These are phyloP conservation scores for Hypomyces perniciosus DNA, from an alignment of 2,329 filamentous ascomycete species.

Conservation along the genomic window DNA sequence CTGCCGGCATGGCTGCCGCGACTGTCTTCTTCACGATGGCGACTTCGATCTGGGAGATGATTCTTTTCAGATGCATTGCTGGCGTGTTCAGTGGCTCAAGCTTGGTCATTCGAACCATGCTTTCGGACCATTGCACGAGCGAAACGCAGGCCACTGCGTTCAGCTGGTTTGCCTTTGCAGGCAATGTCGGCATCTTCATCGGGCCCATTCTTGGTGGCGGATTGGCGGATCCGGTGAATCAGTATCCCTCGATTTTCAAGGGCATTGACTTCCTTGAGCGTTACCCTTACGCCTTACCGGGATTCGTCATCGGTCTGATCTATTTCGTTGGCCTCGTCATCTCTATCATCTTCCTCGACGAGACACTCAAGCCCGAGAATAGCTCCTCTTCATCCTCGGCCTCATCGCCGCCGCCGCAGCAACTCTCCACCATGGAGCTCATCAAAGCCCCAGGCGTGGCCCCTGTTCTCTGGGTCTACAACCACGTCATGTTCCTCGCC, in stretches of 20 bases:
- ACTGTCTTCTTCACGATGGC: conserved; percentile 65
- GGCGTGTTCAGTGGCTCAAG: conserved; percentile 70
- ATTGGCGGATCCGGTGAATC: conserved; percentile 59
- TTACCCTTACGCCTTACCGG: conserved; percentile 45
- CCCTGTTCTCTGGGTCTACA: conserved; percentile 60
- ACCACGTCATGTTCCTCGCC: conserved; percentile 61
- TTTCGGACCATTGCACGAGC: conserved; percentile 64
- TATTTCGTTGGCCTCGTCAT: conserved; percentile 29
- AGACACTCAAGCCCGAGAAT: conserved; percentile 41
- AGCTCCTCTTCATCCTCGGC: conserved; percentile 5
- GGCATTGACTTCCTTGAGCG: conserved; percentile 40
- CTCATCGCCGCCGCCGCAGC: not conserved
- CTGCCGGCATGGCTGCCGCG: conserved; percentile 56
- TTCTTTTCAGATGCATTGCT: conserved; percentile 62
- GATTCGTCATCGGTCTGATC: conserved; percentile 21
- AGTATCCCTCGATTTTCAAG: conserved; percentile 53
- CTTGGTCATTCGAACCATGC: conserved; percentile 71
- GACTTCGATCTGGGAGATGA: conserved; percentile 64
- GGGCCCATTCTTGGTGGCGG: conserved; percentile 65
- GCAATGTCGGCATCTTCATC: conserved; percentile 68
- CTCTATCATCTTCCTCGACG: conserved; percentile 53
- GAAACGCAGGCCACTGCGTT: conserved; percentile 68
- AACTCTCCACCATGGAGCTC: conserved; percentile 34
- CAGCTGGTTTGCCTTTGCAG: conserved; percentile 68
- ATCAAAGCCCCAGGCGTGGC: conserved; percentile 57